Conservation (phyloP, 805 yeast species). For the Groenewaldozyma salmanticensis region DNA sequence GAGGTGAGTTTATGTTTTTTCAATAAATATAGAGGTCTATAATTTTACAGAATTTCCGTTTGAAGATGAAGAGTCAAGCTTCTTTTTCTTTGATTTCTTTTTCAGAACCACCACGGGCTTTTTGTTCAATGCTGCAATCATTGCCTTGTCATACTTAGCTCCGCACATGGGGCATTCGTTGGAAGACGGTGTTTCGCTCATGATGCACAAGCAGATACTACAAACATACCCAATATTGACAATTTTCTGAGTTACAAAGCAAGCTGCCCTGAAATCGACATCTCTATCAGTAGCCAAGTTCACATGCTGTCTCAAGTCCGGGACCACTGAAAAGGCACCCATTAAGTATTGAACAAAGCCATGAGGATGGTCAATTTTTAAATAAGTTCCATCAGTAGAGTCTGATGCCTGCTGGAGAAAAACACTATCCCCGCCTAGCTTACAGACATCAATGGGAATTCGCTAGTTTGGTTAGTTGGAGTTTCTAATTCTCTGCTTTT, state of each 20-base stretch:
- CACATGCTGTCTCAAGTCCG: slow-evolving; percentile 64
- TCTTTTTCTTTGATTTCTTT: slow-evolving; percentile 28
- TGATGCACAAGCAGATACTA: slow-evolving; percentile 79
- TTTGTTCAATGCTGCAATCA: slow-evolving; percentile 46
- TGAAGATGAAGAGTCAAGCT: slow-evolving; percentile 9
- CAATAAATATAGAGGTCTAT: not conserved
- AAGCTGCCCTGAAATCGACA: slow-evolving; percentile 90
- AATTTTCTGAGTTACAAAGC: slow-evolving; percentile 81
- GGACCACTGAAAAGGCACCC: slow-evolving; percentile 81
- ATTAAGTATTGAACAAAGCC: slow-evolving; percentile 76
- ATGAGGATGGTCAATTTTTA: slow-evolving; percentile 52
- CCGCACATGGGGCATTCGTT: slow-evolving; percentile 81
- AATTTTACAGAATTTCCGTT: too few species aligned
- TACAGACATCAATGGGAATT: slow-evolving; percentile 84
- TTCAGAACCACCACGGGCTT: slow-evolving; percentile 47
- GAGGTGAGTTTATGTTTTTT: not conserved
- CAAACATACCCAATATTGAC: slow-evolving; percentile 94
- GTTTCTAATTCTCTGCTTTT: slow-evolving; percentile 9
- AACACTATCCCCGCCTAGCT: slow-evolving; percentile 61
- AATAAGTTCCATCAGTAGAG: slow-evolving; percentile 84
- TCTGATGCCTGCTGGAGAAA: slow-evolving; percentile 94
- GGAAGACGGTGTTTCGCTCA: slow-evolving; percentile 40
- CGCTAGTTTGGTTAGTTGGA: too few species aligned
- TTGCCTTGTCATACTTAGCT: slow-evolving; percentile 58
- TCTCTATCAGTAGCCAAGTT: slow-evolving; percentile 74